phyloP scores from a whole-genome alignment of 495 filamentous ascomycete species.

The Talaromyces stipitatus region DNA sequence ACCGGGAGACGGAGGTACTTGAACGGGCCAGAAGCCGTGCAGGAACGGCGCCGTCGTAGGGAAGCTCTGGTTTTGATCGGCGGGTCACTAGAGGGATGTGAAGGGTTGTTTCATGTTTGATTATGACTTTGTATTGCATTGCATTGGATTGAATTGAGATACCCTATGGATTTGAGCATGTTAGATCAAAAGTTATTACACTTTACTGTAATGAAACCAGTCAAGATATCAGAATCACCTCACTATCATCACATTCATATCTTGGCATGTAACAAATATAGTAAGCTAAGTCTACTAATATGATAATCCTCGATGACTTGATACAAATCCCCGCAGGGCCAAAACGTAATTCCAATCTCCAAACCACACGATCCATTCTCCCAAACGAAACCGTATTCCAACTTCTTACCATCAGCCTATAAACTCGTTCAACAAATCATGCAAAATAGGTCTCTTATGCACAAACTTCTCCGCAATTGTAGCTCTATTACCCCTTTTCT shows the following conservation, averaged over 20 bases:
- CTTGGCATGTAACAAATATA: not conserved
- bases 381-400: not conserved
- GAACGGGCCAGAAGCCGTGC: conserved; percentile 8
- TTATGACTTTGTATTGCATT: not conserved
- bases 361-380: too few relatives aligned
- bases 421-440: conserved; percentile 48
- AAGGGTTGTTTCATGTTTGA: not conserved
- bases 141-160: not conserved
- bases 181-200: not conserved
- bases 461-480: conserved; percentile 27
- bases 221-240: not conserved
- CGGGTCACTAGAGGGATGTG: not conserved
- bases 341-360: not conserved
- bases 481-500: conserved; percentile 31
- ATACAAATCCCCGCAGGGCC: not conserved
- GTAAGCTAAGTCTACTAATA: not conserved
- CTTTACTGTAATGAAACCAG: not conserved
- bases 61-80: not conserved
- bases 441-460: conserved; percentile 40
- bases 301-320: not conserved
- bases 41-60: not conserved
- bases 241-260: not conserved
- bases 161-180: not conserved
- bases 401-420: conserved; percentile 11
- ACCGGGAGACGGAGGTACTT: conserved; percentile 13